Evolutionary conservation across 495 filamentous ascomycete species (phyloP).

Genomic region (Halenospora varia): DNA sequence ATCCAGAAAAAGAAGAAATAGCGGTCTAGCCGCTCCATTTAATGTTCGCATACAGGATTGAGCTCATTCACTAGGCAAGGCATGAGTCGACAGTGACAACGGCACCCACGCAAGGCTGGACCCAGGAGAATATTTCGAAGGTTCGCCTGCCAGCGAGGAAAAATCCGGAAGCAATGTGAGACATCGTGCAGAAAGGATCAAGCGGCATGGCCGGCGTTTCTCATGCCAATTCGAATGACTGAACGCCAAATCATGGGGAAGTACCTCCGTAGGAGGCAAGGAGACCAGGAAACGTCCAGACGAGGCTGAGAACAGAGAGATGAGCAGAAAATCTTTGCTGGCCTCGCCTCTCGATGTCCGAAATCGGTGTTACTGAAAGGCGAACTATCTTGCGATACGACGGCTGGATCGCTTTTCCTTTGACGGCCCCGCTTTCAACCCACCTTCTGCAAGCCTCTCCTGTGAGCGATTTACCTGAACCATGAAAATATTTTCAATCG

Average conservation of each 20-base stretch:
- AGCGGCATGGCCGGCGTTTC: not conserved
- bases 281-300: not conserved
- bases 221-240: not conserved
- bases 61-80: not conserved
- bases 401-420: not conserved
- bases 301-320: not conserved
- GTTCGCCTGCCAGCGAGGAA: not conserved
- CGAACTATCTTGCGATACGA: not conserved
- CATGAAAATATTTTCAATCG: conserved; percentile 27
- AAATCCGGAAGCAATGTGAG: not conserved
- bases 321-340: not conserved
- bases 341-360: not conserved
- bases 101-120: not conserved
- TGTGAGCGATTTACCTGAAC: conserved; percentile 11
- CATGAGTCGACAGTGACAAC: not conserved
- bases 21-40: not conserved
- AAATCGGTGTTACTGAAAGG: not conserved
- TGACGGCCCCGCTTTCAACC: not conserved
- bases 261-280: not conserved
- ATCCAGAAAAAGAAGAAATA: not conserved
- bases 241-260: not conserved
- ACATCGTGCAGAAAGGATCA: not conserved
- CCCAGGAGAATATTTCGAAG: not conserved
- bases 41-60: not conserved
- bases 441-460: not conserved